Base-by-base conservation (phyloP, 495 filamentous ascomycete genomes). In the Hyaloscypha bicolor region DNA sequence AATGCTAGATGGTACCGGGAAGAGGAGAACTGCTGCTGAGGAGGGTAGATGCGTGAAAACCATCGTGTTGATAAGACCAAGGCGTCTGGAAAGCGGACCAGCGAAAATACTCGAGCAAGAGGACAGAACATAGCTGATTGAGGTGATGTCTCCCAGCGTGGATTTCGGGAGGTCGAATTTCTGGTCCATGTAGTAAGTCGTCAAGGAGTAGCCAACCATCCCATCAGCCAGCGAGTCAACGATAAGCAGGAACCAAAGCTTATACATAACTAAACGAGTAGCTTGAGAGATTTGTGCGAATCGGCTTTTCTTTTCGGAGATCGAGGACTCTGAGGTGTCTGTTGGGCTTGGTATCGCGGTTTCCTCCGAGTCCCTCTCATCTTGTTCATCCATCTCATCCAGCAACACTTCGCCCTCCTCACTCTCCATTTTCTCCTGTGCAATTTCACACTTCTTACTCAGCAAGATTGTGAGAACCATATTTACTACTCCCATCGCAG, bases 1-100 rank as follows among this genome's bases (percentile, higher is more conserved):
- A 12, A 88, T 76, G 25, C 73, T 76, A 21, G 76, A 74, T 4
- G 90, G 86, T n/a, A 90, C 68, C 0, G 91, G 88, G 59, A 95
- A 89, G 35, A 93, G 70, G 14, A 88, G 79, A 1, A 95, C 85
- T 56, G 89, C 88, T 33, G 92, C 77, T 2, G 91, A 85, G 1
- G 90, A 93, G 2, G 92, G 92, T 1, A 91, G 82, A 72, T 95
- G 92, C 1, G 92, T 93, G 72, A 92, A 93, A 35, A 94, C 91
- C 91, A 96, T 96, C 5, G 92, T 93, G 77, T 89, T 91, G 71
- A 96, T 83, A 25, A 93, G 83, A 0, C 93, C 93, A 39, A 96
- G 87, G 51, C 87, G 84, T 62, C 88, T 87, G 3, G 92, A 84
- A 60, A 96, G 82, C 2, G 92, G 89, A 0, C 90, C 87, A 3